Evolutionary conservation across 2,329 filamentous ascomycete genomes (phyloP).

Genomic region (Raffaelea albimanens): DNA sequence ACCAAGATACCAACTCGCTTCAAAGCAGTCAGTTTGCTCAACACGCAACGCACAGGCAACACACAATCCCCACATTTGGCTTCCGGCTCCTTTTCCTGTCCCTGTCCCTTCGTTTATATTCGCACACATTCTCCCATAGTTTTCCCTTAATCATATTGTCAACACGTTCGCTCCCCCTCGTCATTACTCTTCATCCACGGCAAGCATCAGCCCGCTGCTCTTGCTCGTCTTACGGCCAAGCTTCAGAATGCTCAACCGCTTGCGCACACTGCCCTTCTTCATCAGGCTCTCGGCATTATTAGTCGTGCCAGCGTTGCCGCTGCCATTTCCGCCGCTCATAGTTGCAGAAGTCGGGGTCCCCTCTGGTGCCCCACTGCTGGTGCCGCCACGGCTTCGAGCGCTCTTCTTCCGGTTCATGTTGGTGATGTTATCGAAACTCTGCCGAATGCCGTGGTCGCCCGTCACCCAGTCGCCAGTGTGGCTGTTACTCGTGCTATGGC

Average conservation of each 20-base stretch:
- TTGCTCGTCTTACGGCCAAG: constrained; percentile 61
- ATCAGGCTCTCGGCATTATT: constrained; percentile 21
- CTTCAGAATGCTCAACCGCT: constrained; percentile 69
- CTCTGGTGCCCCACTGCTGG: constrained; percentile 1
- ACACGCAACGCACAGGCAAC: too few species aligned
- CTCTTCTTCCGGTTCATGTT: constrained; percentile 15
- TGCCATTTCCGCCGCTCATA: not conserved
- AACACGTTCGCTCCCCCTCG: too few species aligned
- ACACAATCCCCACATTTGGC: too few species aligned
- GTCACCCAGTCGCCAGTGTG: not conserved
- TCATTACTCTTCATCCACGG: constrained; percentile 46
- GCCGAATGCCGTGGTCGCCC: not conserved
- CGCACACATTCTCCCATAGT: not conserved
- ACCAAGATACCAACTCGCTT: too few species aligned
- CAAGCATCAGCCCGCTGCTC: constrained; percentile 39
- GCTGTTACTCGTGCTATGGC: not conserved
- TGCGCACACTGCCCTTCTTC: constrained; percentile 59
- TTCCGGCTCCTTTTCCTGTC: not conserved
- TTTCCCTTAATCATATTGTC: too few species aligned
- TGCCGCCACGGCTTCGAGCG: constrained; percentile 4
- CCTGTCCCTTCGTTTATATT: not conserved
- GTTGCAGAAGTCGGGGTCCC: too few species aligned
- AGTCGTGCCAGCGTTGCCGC: too few species aligned
- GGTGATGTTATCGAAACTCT: constrained; percentile 6
- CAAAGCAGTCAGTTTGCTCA: too few species aligned